These are phyloP conservation scores for Penicillium pancosmium DNA, from an alignment of 495 filamentous ascomycete genomes.

Conservation along the genomic window DNA sequence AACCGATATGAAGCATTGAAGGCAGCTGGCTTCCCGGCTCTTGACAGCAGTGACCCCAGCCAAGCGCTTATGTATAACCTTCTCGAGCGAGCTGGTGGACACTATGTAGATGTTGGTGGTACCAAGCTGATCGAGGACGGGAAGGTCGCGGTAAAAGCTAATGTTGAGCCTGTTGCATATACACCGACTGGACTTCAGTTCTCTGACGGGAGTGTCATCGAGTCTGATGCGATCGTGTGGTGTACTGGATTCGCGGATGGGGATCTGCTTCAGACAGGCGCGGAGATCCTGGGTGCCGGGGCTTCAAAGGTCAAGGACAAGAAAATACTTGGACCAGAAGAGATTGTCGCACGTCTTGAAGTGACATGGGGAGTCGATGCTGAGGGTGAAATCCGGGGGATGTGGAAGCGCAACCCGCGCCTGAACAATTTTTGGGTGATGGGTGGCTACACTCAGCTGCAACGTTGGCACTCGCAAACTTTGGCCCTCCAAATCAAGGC, in stretches of 20 bases:
- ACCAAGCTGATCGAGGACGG: conserved; percentile 35
- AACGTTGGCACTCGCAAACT: conserved; percentile 38
- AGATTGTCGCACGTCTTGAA: conserved; percentile 36
- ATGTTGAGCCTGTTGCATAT: conserved; percentile 28
- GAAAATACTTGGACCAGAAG: conserved; percentile 16
- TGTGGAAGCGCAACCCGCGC: conserved; percentile 36
- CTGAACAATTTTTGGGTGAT: conserved; percentile 41
- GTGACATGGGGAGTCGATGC: conserved; percentile 40
- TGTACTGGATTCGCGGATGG: conserved; percentile 38
- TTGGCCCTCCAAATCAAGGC: conserved; percentile 41
- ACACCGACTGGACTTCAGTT: conserved; percentile 36
- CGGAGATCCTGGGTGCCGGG: conserved; percentile 27
- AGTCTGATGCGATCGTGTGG: conserved; percentile 42
- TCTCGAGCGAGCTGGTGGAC: conserved; percentile 35
- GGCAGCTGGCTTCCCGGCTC: conserved; percentile 23
- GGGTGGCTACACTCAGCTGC: conserved; percentile 38
- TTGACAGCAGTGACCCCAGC: conserved; percentile 22
- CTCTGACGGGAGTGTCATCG: conserved; percentile 35
- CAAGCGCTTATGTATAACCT: conserved; percentile 24
- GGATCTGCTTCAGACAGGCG: conserved; percentile 27
- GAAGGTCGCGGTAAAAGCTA: conserved; percentile 31
- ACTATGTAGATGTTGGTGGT: conserved; percentile 46
- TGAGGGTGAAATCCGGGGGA: conserved; percentile 43
- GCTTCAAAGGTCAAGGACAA: neutral
- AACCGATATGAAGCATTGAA: conserved; percentile 21